phyloP scores from a whole-genome alignment of 2,329 filamentous ascomycete species.

The Sclerotinia sclerotiorum region DNA sequence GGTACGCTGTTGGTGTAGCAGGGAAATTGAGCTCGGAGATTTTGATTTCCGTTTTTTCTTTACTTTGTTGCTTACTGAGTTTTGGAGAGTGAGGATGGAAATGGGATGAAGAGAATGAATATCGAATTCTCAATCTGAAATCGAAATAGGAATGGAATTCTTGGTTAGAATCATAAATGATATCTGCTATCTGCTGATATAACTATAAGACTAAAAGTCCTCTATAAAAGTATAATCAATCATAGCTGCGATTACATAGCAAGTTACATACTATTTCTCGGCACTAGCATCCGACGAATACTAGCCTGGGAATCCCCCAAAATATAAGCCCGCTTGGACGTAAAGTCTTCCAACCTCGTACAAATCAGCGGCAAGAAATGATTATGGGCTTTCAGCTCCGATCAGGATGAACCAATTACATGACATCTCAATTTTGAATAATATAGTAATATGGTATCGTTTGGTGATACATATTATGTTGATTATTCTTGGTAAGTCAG shows the following conservation, averaged over 20 bases:
- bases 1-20: too few relatives aligned
- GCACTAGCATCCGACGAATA: not conserved
- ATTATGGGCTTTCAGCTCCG: conserved; percentile 9
- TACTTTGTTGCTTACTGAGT: too few relatives aligned
- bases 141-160: not conserved
- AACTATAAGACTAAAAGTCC: not conserved
- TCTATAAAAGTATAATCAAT: not conserved
- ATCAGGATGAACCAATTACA: conserved; percentile 6
- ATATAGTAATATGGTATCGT: not conserved
- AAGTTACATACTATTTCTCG: not conserved
- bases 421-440: not conserved
- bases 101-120: not conserved
- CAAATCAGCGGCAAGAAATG: conserved; percentile 18
- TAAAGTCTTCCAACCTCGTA: not conserved
- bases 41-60: not conserved
- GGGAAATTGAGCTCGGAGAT: not conserved
- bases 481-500: conserved; percentile 1
- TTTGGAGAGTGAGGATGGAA: too few relatives aligned
- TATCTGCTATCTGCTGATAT: not conserved
- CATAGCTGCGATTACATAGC: not conserved
- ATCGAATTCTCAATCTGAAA: not conserved
- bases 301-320: not conserved
- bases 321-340: not conserved
- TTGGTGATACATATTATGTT: not conserved
- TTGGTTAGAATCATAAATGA: not conserved